Percentiles rank a stretch among this genome's conserved stretches.
Evolutionary conservation across 148 eudicot genomes (phyloP).

Genomic region (Dysphania ambrosioides): DNA sequence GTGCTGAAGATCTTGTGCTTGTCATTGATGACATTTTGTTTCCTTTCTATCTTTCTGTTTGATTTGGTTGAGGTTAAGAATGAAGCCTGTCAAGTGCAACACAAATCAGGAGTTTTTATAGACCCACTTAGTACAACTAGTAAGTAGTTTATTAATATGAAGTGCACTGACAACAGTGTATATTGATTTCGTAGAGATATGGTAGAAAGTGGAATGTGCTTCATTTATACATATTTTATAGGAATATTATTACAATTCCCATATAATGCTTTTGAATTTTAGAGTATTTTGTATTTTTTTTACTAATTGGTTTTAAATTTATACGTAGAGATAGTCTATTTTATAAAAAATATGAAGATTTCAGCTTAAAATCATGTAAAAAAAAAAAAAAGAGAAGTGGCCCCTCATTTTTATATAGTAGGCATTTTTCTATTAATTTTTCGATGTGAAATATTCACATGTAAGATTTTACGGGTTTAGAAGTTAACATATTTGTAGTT

Average conservation of each 20-base stretch:
- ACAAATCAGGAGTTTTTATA: slow-evolving; percentile 14
- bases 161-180: slow-evolving; percentile 25
- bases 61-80: neutral
- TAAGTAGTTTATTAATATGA: neutral
- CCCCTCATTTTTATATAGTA: too few relatives aligned
- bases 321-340: too few relatives aligned
- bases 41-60: neutral
- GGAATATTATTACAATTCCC: neutral
- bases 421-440: too few relatives aligned
- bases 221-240: neutral
- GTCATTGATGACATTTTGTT: slow-evolving; percentile 10
- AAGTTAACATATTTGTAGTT: too few relatives aligned
- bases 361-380: too few relatives aligned
- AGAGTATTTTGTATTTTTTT: neutral
- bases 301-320: too few relatives aligned
- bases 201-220: slow-evolving; percentile 17
- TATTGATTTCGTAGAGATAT: neutral
- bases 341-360: too few relatives aligned
- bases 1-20: neutral
- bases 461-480: too few relatives aligned
- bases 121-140: neutral
- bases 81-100: slow-evolving; percentile 7
- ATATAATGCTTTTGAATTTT: neutral
- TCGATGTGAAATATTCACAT: too few relatives aligned
- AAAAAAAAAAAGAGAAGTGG: too few relatives aligned